Evolutionary conservation across 139 green algal species (phyloP).

Genomic region (Micractinium sp.): DNA sequence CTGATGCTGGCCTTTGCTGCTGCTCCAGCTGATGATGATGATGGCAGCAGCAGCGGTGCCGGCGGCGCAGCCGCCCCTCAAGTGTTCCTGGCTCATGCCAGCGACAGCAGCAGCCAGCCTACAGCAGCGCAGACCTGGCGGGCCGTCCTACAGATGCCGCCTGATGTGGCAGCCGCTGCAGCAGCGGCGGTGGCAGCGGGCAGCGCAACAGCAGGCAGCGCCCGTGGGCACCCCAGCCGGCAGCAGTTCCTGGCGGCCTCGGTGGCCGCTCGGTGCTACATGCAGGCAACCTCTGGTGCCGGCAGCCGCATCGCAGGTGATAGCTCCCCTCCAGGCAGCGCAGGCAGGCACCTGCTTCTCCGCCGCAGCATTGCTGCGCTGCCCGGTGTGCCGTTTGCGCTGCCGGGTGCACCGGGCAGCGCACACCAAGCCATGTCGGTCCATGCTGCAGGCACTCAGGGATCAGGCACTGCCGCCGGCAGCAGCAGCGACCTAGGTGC

Average conservation of each 20-base stretch:
- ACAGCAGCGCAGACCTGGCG: neutral
- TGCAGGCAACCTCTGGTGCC: neutral
- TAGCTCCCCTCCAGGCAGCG: neutral
- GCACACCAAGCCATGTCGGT: neutral
- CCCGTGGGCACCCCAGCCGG: neutral
- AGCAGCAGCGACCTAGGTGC: neutral
- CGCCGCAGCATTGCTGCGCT: neutral
- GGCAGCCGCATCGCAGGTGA: neutral
- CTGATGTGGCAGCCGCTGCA: neutral
- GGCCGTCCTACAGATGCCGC: slow-evolving; percentile 8
- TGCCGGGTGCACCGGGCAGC: neutral
- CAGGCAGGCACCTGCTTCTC: neutral
- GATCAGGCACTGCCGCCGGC: neutral
- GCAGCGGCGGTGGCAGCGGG: neutral
- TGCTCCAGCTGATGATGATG: neutral
- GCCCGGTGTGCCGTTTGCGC: slow-evolving; percentile 15
- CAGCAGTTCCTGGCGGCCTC: slow-evolving; percentile 7
- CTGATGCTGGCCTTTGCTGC: slow-evolving; percentile 10
- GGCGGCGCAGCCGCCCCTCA: neutral
- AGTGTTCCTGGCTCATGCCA: no score
- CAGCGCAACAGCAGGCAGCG: neutral
- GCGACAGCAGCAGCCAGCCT: neutral
- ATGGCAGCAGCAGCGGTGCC: neutral
- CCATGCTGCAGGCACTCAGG: neutral
- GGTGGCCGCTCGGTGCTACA: neutral